Percentiles rank a stretch among this genome's conserved stretches.
Evolutionary conservation across 805 yeast species (phyloP).

Genomic region (Isabelozyma pseudorhagii): DNA sequence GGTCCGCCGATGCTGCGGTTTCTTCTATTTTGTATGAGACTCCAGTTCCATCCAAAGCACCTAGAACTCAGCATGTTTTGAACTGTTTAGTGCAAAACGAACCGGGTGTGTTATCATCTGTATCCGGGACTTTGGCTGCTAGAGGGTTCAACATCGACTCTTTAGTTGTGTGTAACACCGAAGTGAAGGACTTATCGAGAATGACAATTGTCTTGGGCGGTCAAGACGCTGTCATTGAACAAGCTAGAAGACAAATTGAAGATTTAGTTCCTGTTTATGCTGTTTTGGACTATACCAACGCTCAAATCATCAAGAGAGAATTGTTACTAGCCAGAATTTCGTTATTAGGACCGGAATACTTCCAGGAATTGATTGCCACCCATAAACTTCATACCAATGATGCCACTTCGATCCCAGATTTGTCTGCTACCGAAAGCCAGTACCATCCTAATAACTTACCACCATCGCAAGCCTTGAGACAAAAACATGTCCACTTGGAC

Average conservation of each 20-base stretch:
- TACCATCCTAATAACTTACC: constrained; percentile 89
- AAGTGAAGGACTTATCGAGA: constrained; percentile 89
- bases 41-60: constrained; percentile 59
- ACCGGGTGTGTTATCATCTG: constrained; percentile 93
- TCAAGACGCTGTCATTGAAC: constrained; percentile 94
- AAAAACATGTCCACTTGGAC: constrained; percentile 84
- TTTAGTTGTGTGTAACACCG: constrained; percentile 93
- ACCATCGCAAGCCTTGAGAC: constrained; percentile 89
- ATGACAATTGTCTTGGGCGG: constrained; percentile 96
- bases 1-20: constrained; percentile 97
- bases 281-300: constrained; percentile 87
- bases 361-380: constrained; percentile 87
- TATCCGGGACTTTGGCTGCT: constrained; percentile 95
- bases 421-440: constrained; percentile 42
- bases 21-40: constrained; percentile 94
- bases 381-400: constrained; percentile 54
- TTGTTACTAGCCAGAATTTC: constrained; percentile 88
- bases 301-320: constrained; percentile 90
- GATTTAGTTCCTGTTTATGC: constrained; percentile 98
- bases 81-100: constrained; percentile 98
- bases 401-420: constrained; percentile 40
- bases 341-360: constrained; percentile 95
- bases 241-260: constrained; percentile 96
- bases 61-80: constrained; percentile 80
- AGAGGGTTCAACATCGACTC: constrained; percentile 98